Evolutionary conservation across 441 rosid species (phyloP).

Genomic region (Mallotus repandus): DNA sequence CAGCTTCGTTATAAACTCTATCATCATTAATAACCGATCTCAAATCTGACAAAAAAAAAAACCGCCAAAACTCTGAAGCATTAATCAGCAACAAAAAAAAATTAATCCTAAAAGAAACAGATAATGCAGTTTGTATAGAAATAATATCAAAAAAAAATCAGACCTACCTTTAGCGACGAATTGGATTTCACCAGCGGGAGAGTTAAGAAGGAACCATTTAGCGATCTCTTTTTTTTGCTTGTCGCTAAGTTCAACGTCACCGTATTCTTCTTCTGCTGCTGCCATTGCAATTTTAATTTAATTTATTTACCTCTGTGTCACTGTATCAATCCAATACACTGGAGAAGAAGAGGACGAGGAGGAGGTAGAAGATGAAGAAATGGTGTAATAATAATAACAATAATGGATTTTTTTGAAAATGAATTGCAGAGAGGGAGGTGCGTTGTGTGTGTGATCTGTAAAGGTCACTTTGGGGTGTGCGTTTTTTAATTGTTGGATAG

Average conservation of each 20-base stretch:
- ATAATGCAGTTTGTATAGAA: background rate
- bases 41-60: constrained; percentile 52
- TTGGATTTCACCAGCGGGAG: constrained; percentile 97
- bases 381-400: too few species aligned
- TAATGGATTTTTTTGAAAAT: constrained; percentile 2
- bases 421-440: constrained; percentile 19
- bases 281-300: background rate
- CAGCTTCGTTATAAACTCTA: constrained; percentile 65
- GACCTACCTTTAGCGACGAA: constrained; percentile 64
- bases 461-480: constrained; percentile 14
- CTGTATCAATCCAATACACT: background rate
- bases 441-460: constrained; percentile 27
- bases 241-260: constrained; percentile 53
- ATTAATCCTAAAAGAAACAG: background rate
- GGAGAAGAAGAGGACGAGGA: too few species aligned
- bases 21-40: constrained; percentile 70
- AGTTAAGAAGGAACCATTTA: constrained; percentile 95
- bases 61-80: background rate
- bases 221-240: constrained; percentile 95
- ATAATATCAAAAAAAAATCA: background rate
- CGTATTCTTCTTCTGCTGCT: constrained; percentile 51
- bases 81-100: background rate
- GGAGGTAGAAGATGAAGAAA: too few species aligned
- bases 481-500: background rate
- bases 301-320: background rate